Percentiles rank a stretch among this genome's conserved stretches.
Conservation (phyloP, 2,329 filamentous ascomycete genomes). For the Phoma sp. region DNA sequence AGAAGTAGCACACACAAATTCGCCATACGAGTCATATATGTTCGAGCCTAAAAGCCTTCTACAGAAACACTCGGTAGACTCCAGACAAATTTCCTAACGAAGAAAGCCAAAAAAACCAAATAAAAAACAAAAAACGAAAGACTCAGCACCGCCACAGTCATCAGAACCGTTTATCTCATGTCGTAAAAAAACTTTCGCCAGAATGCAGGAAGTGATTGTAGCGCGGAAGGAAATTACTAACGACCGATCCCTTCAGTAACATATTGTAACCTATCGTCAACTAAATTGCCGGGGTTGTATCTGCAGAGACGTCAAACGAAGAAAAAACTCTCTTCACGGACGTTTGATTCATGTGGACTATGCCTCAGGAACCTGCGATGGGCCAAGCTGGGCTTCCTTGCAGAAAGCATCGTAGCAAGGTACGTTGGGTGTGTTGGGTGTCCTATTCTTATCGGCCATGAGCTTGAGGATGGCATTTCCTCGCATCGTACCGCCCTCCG, state of each 20-base stretch:
- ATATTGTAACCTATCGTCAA: slow-evolving; percentile 4
- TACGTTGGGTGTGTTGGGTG: neutral
- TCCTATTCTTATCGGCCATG: neutral
- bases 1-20: neutral
- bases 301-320: neutral
- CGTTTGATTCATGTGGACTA: no score
- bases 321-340: neutral
- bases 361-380: neutral
- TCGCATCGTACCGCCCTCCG: neutral
- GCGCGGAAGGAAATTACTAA: neutral
- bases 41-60: neutral
- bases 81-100: neutral
- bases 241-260: neutral
- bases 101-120: neutral
- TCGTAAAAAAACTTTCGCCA: neutral
- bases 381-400: slow-evolving; percentile 7
- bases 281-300: neutral
- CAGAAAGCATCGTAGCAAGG: slow-evolving; percentile 3
- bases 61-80: slow-evolving; percentile 2
- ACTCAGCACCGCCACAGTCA: neutral
- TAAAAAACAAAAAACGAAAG: no score
- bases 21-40: neutral
- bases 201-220: neutral
- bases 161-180: neutral
- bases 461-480: slow-evolving; percentile 6